These are phyloP conservation scores for Scheffersomyces lignicola DNA, from an alignment of 1,139 yeast species.

Conservation along the genomic window DNA sequence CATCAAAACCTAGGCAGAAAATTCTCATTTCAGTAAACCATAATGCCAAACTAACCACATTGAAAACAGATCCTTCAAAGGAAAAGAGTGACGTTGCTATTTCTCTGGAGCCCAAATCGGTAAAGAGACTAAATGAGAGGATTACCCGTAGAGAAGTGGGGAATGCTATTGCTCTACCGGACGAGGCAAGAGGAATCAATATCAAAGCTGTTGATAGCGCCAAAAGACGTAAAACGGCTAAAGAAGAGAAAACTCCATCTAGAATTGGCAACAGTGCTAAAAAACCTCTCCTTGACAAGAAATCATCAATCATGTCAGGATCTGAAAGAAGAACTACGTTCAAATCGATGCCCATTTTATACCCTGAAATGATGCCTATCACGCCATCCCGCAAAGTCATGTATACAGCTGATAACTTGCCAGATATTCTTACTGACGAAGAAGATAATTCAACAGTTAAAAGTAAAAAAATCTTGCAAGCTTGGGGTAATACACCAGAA, in stretches of 20 bases:
- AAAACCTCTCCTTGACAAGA: slow-evolving; percentile 5
- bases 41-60: slow-evolving; percentile 11
- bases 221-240: slow-evolving; percentile 8
- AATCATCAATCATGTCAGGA: slow-evolving; percentile 8
- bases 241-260: slow-evolving; percentile 3
- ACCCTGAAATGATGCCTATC: slow-evolving; percentile 6
- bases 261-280: neutral
- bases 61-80: slow-evolving; percentile 7
- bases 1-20: slow-evolving; percentile 27
- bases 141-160: slow-evolving; percentile 17
- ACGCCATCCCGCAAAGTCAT: slow-evolving; percentile 7
- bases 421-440: slow-evolving; percentile 55
- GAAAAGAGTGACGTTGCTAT: neutral
- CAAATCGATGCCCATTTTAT: neutral
- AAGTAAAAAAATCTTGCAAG: slow-evolving; percentile 43
- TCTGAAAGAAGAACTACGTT: slow-evolving; percentile 10
- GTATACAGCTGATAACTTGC: slow-evolving; percentile 28
- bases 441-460: slow-evolving; percentile 56
- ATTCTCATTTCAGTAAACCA: slow-evolving; percentile 30
- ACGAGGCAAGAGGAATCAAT: slow-evolving; percentile 32
- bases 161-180: slow-evolving; percentile 37
- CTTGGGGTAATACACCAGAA: slow-evolving; percentile 76
- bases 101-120: neutral
- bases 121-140: slow-evolving; percentile 6
- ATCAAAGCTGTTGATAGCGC: slow-evolving; percentile 3